phyloP scores from a whole-genome alignment of 2,329 filamentous ascomycete genomes.

The Hypocrella siamensis region DNA sequence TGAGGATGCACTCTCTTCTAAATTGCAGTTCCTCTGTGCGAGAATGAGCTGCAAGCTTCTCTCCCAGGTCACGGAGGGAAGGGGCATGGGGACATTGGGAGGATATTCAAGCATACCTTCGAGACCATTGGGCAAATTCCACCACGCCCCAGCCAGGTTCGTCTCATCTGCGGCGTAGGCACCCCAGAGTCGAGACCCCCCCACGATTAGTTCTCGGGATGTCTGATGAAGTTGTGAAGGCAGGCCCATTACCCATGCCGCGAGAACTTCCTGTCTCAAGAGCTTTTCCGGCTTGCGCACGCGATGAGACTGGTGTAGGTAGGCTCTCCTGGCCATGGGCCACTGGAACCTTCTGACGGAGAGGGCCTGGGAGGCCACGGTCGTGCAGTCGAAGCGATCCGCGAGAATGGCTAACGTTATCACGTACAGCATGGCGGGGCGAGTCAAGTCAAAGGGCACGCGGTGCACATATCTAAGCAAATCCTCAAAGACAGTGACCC shows the following conservation, averaged over 20 bases:
- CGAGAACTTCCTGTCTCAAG: conserved; percentile 52
- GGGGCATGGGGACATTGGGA: not conserved
- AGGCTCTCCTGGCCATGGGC: conserved; percentile 27
- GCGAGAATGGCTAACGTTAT: conserved; percentile 55
- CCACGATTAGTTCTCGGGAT: conserved; percentile 49
- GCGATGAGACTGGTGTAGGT: conserved; percentile 19
- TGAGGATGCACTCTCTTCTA: conserved; percentile 50
- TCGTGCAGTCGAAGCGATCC: conserved; percentile 55
- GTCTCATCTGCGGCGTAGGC: conserved; percentile 17
- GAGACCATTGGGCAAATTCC: conserved; percentile 52
- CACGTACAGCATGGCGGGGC: conserved; percentile 42
- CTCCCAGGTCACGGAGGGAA: not conserved
- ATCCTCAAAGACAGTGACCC: conserved; percentile 49
- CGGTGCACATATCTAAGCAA: conserved; percentile 52
- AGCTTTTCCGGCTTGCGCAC: conserved; percentile 41
- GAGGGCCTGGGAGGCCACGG: conserved; percentile 37
- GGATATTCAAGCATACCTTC: conserved; percentile 34
- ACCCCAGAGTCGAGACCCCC: conserved; percentile 46
- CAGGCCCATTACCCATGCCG: conserved; percentile 50
- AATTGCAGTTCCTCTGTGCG: conserved; percentile 45
- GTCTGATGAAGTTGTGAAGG: conserved; percentile 42
- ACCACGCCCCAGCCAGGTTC: conserved; percentile 40
- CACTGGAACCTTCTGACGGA: conserved; percentile 36
- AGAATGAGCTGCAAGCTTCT: not conserved
- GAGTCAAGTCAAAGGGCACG: conserved; percentile 20